Conservation (phyloP, 352 stramenopile genomes). For the Globisporangium paroecandrum region DNA sequence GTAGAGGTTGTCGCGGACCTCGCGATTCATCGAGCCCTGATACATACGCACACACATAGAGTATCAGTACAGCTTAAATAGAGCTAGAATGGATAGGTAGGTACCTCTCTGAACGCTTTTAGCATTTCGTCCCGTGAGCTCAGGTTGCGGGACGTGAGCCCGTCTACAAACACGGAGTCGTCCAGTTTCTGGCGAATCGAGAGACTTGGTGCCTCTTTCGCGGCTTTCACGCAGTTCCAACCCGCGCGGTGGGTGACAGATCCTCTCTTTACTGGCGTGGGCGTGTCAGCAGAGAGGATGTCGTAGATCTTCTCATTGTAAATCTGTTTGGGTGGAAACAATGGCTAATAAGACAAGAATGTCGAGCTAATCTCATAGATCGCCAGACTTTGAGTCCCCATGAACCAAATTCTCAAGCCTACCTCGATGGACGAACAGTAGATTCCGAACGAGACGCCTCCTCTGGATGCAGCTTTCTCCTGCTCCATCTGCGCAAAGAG, state of each 20-base stretch:
- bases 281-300: conserved; percentile 35
- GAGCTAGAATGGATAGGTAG: neutral
- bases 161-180: conserved; percentile 66
- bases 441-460: conserved; percentile 34
- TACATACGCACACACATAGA: neutral
- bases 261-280: conserved; percentile 2
- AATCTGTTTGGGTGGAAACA: conserved; percentile 34
- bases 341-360: neutral
- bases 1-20: conserved; percentile 72
- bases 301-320: conserved; percentile 83
- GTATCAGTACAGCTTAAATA: neutral
- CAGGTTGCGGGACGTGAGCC: conserved; percentile 54
- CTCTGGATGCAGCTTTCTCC: conserved; percentile 15
- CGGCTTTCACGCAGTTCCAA: conserved; percentile 49
- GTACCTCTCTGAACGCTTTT: conserved; percentile 57
- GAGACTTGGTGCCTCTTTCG: conserved; percentile 51
- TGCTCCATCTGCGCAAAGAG: conserved; percentile 47
- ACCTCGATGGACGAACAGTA: conserved; percentile 76
- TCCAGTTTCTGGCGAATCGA: conserved; percentile 64
- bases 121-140: conserved; percentile 43
- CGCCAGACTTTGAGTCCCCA: neutral
- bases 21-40: conserved; percentile 58
- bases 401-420: neutral
- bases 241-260: conserved; percentile 28
- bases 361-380: neutral